Conservation (phyloP, 2,329 filamentous ascomycete species). For the Colletotrichum musicola region DNA sequence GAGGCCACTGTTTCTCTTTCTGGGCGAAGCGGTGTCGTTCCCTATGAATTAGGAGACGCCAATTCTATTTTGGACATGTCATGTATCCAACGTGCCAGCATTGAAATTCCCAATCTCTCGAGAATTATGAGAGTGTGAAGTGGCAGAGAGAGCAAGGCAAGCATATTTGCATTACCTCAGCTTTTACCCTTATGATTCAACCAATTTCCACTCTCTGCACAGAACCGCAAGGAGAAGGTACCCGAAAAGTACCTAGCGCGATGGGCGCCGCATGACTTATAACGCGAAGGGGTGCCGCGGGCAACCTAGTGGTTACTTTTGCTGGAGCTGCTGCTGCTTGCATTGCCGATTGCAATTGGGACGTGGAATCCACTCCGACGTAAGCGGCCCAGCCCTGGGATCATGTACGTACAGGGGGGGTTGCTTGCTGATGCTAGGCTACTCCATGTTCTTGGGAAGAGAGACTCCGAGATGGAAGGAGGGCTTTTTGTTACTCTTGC, state of each 20-base stretch:
- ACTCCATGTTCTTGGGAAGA: background rate
- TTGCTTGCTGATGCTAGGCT: background rate
- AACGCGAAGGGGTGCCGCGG: background rate
- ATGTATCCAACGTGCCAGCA: background rate
- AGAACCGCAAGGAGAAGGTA: constrained; percentile 5
- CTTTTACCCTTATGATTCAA: no score
- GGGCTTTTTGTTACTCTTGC: no score
- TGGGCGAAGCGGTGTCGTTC: background rate
- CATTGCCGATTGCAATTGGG: constrained; percentile 17
- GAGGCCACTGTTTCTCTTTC: background rate
- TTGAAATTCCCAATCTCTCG: background rate
- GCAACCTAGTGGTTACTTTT: background rate
- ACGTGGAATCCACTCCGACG: constrained; percentile 21
- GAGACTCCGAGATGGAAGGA: background rate
- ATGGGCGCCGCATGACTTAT: constrained; percentile 11
- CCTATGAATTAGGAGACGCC: background rate
- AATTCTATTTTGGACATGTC: background rate
- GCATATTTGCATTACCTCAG: background rate
- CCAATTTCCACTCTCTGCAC: no score
- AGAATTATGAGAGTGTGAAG: no score
- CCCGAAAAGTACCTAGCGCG: constrained; percentile 19
- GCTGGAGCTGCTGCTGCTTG: background rate
- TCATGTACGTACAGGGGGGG: background rate
- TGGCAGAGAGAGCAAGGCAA: background rate
- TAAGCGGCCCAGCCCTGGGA: constrained; percentile 13